Evolutionary conservation across 352 stramenopile genomes (phyloP).

Genomic region (Pythium monospermum): DNA sequence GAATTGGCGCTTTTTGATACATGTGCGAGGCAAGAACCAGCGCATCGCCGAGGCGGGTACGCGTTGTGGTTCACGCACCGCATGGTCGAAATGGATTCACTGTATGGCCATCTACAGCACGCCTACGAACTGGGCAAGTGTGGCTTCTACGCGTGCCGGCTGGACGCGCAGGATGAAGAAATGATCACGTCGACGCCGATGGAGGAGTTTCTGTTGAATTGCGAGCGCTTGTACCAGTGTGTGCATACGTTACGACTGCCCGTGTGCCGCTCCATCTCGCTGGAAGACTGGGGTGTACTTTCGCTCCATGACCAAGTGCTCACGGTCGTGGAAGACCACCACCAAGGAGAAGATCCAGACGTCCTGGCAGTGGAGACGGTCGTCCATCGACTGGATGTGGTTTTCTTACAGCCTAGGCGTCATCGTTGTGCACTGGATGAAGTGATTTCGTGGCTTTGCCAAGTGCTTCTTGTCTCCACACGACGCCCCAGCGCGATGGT

Average conservation of each 20-base stretch:
- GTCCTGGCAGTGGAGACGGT: slow-evolving; percentile 1
- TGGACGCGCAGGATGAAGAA: not conserved
- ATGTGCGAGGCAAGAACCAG: slow-evolving; percentile 15
- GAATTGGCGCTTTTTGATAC: slow-evolving; percentile 38
- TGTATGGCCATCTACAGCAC: slow-evolving; percentile 50
- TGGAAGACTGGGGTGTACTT: slow-evolving; percentile 53
- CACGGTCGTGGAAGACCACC: slow-evolving; percentile 30
- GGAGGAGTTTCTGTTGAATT: slow-evolving; percentile 42
- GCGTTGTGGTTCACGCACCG: slow-evolving; percentile 43
- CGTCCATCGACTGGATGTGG: slow-evolving; percentile 38
- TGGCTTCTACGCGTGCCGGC: slow-evolving; percentile 9
- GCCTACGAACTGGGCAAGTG: slow-evolving; percentile 44
- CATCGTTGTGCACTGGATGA: slow-evolving; percentile 44
- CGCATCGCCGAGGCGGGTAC: slow-evolving; percentile 30
- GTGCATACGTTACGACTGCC: slow-evolving; percentile 42
- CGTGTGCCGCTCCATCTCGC: slow-evolving; percentile 30
- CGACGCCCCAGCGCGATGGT: too few species aligned
- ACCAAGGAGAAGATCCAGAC: not conserved
- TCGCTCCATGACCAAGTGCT: slow-evolving; percentile 55
- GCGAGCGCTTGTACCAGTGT: slow-evolving; percentile 57
- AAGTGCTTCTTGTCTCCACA: slow-evolving; percentile 12
- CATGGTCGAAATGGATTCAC: slow-evolving; percentile 50
- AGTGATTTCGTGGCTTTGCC: slow-evolving; percentile 41
- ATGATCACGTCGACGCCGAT: slow-evolving; percentile 29
- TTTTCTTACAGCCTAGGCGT: slow-evolving; percentile 43